phyloP scores from a whole-genome alignment of 1,139 yeast genomes.

The Candida dubliniensis region DNA sequence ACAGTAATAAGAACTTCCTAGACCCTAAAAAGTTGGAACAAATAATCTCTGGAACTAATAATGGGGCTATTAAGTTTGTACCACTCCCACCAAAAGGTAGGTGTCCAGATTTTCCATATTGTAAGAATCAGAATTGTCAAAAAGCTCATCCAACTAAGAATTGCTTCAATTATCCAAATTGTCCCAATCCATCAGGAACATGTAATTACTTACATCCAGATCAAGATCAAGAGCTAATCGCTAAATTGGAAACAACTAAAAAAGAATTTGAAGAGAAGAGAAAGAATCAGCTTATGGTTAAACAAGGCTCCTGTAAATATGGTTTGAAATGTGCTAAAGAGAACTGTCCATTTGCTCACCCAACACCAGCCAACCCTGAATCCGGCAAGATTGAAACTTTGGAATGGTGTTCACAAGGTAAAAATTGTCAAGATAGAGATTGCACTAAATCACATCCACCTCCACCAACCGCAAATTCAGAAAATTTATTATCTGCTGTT shows the following conservation, averaged over 20 bases:
- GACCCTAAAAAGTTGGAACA: constrained; percentile 42
- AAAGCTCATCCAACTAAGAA: constrained; percentile 78
- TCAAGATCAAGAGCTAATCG: constrained; percentile 72
- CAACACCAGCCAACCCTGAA: constrained; percentile 78
- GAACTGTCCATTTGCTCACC: constrained; percentile 85
- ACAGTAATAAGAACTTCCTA: constrained; percentile 18
- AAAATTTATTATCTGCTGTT: constrained; percentile 28
- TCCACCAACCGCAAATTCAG: constrained; percentile 35
- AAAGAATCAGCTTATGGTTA: constrained; percentile 20
- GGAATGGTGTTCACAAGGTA: constrained; percentile 78
- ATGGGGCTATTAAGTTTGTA: constrained; percentile 20
- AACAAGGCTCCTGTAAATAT: constrained; percentile 59
- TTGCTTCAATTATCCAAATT: constrained; percentile 76
- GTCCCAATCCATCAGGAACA: constrained; percentile 78
- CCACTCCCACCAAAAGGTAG: constrained; percentile 58
- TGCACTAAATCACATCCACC: constrained; percentile 85
- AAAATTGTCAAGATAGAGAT: constrained; percentile 55
- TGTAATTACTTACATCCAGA: constrained; percentile 83
- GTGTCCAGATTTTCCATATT: constrained; percentile 78
- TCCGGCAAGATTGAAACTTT: constrained; percentile 61
- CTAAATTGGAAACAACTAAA: constrained; percentile 60
- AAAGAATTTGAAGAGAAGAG: constrained; percentile 49
- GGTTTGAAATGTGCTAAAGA: constrained; percentile 75
- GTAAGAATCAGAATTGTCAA: constrained; percentile 65
- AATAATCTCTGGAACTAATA: constrained; percentile 27